Evolutionary conservation across 306 rosid genomes (phyloP).

Genomic region (Leucaena leucocephala): DNA sequence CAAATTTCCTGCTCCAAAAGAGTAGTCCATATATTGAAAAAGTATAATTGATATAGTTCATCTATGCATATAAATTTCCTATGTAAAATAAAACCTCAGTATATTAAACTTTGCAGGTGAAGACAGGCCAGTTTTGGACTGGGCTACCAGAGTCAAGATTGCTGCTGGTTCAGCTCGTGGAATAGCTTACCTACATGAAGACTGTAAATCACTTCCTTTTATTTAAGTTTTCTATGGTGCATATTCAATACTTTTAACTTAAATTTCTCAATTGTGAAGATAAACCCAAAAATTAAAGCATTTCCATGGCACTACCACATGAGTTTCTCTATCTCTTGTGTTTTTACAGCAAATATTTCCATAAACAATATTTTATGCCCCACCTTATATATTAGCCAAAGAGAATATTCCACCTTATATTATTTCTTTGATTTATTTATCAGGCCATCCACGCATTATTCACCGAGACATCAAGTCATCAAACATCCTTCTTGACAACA

Average conservation of each 20-base stretch:
- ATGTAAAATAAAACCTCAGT: conserved; percentile 18
- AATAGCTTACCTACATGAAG: conserved; percentile 96
- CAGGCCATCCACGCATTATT: conserved; percentile 99
- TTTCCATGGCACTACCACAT: conserved; percentile 6
- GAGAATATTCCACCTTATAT: conserved; percentile 1
- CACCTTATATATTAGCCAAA: background rate
- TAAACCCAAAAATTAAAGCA: background rate
- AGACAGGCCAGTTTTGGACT: conserved; percentile 64
- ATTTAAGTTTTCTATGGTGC: conserved; percentile 6
- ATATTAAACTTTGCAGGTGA: conserved; percentile 48
- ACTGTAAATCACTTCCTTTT: conserved; percentile 64
- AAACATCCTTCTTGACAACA: conserved; percentile 85
- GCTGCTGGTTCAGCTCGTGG: conserved; percentile 98
- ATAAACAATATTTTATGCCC: background rate
- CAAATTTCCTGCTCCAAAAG: background rate
- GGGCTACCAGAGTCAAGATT: conserved; percentile 85
- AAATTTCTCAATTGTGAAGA: background rate
- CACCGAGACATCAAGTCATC: conserved; percentile 99
- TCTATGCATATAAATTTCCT: conserved; percentile 17
- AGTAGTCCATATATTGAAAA: background rate
- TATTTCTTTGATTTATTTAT: conserved; percentile 38
- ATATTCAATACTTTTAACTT: background rate
- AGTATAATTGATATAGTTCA: background rate
- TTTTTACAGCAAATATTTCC: background rate
- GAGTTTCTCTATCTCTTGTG: conserved; percentile 10